Base-by-base conservation (phyloP, 441 rosid species). In the Populus hybrid region DNA sequence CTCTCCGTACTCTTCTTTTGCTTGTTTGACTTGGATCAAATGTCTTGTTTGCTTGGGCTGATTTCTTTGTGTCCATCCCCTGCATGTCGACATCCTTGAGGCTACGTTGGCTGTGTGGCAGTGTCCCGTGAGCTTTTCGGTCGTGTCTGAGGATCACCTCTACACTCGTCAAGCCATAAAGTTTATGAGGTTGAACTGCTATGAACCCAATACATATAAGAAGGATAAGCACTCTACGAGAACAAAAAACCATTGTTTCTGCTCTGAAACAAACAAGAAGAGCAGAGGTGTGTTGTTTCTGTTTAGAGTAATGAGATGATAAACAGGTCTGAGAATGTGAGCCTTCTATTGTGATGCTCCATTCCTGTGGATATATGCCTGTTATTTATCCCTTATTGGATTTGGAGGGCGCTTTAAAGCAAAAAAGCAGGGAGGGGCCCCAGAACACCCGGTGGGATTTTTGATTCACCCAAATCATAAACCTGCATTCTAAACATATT, bases 1-100 rank as follows among this genome's bases (percentile, higher is more conserved):
- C 99, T 88, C 88, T 83, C 77, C 92, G 84, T 14, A 91, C 96
- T 66, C 85, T 82, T 90, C 99, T 89, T 83, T 95, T 92, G 89
- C 95, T 93, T 31, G 94, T 85, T 82, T 78, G 85, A 81, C 87
- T 84, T 1, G 89, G 87, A 81, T 90, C 90, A 24, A 80, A 71
- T 81, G 70, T 73, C 66, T 74, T 83, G 73, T 81, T 86, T 79
- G 64, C 69, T 63, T 75, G 38, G 69, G 85, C 76, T 76, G 87
- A 77, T 82, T 86, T 81, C 80, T 75, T 76, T 73, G 86, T 73
- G 36, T 84, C 79, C 77, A 79, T 69, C 75, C 64, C 81, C 69
- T 86, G 83, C 73, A 36, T 77, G 79, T 81, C 72, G 64, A 74
- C 84, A 38, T 83, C 91, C 73, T 78, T 77, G 38, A 89, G 91